Evolutionary conservation across 352 stramenopile species (phyloP), one percentile per base, ranked within the genome.

Genomic region (Phytophthora ohioensis): DNA sequence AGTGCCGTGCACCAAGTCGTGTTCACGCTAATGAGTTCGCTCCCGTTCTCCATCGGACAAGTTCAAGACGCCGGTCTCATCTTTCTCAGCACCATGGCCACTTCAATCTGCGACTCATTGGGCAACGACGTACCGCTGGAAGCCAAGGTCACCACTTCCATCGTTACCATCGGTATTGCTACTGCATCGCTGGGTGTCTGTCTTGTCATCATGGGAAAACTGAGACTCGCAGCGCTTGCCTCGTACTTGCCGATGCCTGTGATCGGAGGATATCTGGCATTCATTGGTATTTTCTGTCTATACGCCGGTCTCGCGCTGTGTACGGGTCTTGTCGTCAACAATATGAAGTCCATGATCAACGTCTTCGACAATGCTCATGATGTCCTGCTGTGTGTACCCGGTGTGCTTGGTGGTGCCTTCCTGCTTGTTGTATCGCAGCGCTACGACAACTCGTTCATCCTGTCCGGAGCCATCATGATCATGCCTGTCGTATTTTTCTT

Each of bases 41-140:
- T 99, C 46, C 92, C 94, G 0, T 99, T 99, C 79, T 95, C 97
- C 17, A 98, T 99, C 31, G 98, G 97, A 5, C 97, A 98, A 71
- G 97, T 99, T 1, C 98, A 99, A 71, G 96, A 99, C 76, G 96
- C 96, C n/a, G 97, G 97, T 0, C 86, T 99, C 5, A 99, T 99
- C 73, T 99, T 99, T 73, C 81, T 99, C 17, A 94, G 80, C 39
- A 85, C 87, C 47, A 99, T 99, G 69, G 91, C 97, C 0, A 90
- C 75, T 71, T 98, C 85, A 71, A 92, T 94, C 55, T 98, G 71
- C 78, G 83, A 72, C 58, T 85, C 68, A 72, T 64, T 98, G 21
- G 77, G 91, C 10, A 79, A 87, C 9, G 61, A 86, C n/a, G 81
- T 81, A 1, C 43, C 78, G 27, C 48, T 89, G 3, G 78, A 93